Conservation (phyloP, 2,329 filamentous ascomycete genomes). For the Tricladium varicosporioides region DNA sequence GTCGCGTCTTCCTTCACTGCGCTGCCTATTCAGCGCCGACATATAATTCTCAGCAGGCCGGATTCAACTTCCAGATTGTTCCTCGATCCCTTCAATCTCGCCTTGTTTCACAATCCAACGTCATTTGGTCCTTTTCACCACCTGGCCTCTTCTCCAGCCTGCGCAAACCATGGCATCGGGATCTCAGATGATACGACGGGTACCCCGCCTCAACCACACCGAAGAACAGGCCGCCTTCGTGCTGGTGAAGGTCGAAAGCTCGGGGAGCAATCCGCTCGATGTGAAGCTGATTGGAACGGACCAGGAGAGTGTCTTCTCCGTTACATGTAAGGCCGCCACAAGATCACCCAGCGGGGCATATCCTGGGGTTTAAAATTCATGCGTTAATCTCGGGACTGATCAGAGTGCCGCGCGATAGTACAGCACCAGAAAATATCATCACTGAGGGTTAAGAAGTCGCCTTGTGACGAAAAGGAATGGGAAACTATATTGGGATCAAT, state of each 20-base stretch:
- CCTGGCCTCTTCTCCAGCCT: neutral
- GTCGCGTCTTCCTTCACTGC: neutral
- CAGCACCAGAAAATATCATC: slow-evolving; percentile 54
- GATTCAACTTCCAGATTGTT: neutral
- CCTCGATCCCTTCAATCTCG: slow-evolving; percentile 7
- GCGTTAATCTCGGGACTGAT: slow-evolving; percentile 30
- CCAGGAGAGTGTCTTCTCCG: slow-evolving; percentile 25
- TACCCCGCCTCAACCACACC: slow-evolving; percentile 56
- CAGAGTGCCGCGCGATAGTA: slow-evolving; percentile 40
- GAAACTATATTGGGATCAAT: slow-evolving; percentile 55
- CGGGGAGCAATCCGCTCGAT: slow-evolving; percentile 47
- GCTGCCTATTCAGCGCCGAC: too few species aligned
- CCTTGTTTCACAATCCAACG: slow-evolving; percentile 8
- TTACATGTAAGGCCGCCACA: slow-evolving; percentile 28
- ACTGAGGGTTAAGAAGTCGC: slow-evolving; percentile 52
- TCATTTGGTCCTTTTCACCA: neutral
- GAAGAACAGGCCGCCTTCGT: slow-evolving; percentile 50
- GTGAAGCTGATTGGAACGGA: slow-evolving; percentile 68
- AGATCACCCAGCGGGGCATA: slow-evolving; percentile 22
- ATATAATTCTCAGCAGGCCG: neutral
- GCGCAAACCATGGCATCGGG: slow-evolving; percentile 17
- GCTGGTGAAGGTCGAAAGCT: slow-evolving; percentile 51
- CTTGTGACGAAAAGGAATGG: slow-evolving; percentile 65
- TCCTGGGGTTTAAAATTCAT: slow-evolving; percentile 28
- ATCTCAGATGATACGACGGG: slow-evolving; percentile 46